Percentiles rank a stretch among this genome's conserved stretches.
Conservation (phyloP, 371 early-diverging fungal species). For the Mortierella sp. region DNA sequence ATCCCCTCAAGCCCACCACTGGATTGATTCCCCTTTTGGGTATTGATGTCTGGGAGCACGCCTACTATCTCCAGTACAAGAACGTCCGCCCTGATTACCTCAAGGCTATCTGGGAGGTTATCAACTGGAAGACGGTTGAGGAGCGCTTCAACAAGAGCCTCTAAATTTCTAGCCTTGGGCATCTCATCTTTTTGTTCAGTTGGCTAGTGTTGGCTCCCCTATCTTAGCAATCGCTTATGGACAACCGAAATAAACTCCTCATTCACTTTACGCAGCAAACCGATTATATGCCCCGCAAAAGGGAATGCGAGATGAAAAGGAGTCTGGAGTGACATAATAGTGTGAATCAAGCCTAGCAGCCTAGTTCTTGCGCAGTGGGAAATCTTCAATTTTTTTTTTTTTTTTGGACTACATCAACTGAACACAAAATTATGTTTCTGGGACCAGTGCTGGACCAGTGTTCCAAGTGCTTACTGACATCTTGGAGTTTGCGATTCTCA, state of each 20-base stretch:
- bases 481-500: no score
- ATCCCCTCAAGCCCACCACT: constrained; percentile 71
- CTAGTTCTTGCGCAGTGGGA: no score
- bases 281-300: no score
- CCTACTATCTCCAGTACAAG: constrained; percentile 98
- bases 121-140: constrained; percentile 97
- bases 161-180: neutral
- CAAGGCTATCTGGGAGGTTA: constrained; percentile 94
- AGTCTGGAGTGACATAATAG: neutral
- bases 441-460: no score
- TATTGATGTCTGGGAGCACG: constrained; percentile 99
- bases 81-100: constrained; percentile 96
- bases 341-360: neutral
- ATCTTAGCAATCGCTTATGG: no score
- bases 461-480: no score
- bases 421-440: no score
- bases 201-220: neutral
- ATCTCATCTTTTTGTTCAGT: neutral
- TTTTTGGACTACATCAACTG: no score
- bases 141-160: constrained; percentile 80
- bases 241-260: no score
- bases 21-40: constrained; percentile 89
- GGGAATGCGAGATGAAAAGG: neutral
- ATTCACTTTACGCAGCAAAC: no score
- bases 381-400: no score